Conservation (phyloP, 164 flowering plant species). For the Cinnamomum micranthum region DNA sequence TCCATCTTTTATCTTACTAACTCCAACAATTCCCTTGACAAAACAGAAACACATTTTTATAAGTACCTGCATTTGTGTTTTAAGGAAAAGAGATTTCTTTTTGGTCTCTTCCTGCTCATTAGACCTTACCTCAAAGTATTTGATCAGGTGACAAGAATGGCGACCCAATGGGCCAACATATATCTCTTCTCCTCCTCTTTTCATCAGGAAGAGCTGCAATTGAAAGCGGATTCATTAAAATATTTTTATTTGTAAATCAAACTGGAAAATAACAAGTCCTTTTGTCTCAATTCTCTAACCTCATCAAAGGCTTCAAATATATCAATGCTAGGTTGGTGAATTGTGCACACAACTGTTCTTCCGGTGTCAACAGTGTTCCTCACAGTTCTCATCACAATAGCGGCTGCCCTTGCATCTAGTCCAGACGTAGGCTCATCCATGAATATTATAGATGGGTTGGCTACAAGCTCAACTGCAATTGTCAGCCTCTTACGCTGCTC, state of each 20-base stretch:
- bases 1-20: conserved; percentile 29
- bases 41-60: not conserved
- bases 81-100: not conserved
- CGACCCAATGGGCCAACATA: conserved; percentile 49
- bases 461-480: conserved; percentile 50
- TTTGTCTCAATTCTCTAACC: conserved; percentile 19
- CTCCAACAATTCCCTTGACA: conserved; percentile 29
- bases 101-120: no score
- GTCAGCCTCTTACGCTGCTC: conserved; percentile 53
- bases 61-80: no score
- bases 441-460: conserved; percentile 51
- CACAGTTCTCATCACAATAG: conserved; percentile 57
- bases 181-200: conserved; percentile 55
- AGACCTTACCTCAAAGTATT: conserved; percentile 50
- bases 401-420: conserved; percentile 56
- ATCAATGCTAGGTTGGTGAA: conserved; percentile 59
- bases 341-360: conserved; percentile 58
- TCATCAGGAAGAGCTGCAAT: conserved; percentile 47
- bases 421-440: conserved; percentile 64
- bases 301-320: conserved; percentile 56
- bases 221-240: not conserved
- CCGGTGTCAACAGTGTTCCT: conserved; percentile 52
- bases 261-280: not conserved
- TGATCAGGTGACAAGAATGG: conserved; percentile 38
- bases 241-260: not conserved